These are phyloP conservation scores for Trifolium pratense DNA, from an alignment of 306 rosid genomes.

Conservation along the genomic window DNA sequence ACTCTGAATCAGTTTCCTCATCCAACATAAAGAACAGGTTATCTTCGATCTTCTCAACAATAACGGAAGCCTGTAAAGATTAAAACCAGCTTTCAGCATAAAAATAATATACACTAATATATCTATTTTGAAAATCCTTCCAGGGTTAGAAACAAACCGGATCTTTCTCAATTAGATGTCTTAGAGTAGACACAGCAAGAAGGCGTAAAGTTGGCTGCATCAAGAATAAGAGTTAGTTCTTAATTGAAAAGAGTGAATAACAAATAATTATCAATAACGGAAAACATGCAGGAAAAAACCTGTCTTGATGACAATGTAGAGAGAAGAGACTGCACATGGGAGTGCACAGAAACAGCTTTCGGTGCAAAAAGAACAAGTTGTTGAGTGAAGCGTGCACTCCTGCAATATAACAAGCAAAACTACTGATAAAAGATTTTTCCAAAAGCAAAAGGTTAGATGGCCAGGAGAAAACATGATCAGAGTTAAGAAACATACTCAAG, in stretches of 20 bases:
- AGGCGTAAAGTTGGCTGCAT: constrained; percentile 92
- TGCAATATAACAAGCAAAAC: constrained; percentile 45
- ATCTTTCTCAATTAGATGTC: constrained; percentile 96
- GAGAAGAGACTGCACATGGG: constrained; percentile 60
- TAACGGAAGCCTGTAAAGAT: constrained; percentile 74
- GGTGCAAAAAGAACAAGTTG: constrained; percentile 99
- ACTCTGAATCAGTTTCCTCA: constrained; percentile 98
- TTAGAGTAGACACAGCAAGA: constrained; percentile 91
- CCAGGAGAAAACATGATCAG: constrained; percentile 24
- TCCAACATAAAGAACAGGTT: constrained; percentile 90
- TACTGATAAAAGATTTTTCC: constrained; percentile 11
- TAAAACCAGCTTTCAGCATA: constrained; percentile 42
- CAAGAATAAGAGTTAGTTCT: background rate
- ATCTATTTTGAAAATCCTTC: constrained; percentile 29
- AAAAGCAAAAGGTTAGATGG: constrained; percentile 9
- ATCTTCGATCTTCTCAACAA: constrained; percentile 88
- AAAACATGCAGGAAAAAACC: constrained; percentile 52
- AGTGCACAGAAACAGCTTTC: constrained; percentile 94
- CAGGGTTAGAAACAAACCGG: constrained; percentile 60
- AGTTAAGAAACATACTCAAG: constrained; percentile 72
- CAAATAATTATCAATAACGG: constrained; percentile 13
- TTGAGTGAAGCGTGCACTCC: constrained; percentile 97
- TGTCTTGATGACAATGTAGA: constrained; percentile 63
- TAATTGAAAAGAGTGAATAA: constrained; percentile 15
- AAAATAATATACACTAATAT: constrained; percentile 29